Percentiles rank a stretch among this genome's conserved stretches.
Evolutionary conservation across 208 protist species (phyloP).

Genomic region (Trypanosoma congolense): DNA sequence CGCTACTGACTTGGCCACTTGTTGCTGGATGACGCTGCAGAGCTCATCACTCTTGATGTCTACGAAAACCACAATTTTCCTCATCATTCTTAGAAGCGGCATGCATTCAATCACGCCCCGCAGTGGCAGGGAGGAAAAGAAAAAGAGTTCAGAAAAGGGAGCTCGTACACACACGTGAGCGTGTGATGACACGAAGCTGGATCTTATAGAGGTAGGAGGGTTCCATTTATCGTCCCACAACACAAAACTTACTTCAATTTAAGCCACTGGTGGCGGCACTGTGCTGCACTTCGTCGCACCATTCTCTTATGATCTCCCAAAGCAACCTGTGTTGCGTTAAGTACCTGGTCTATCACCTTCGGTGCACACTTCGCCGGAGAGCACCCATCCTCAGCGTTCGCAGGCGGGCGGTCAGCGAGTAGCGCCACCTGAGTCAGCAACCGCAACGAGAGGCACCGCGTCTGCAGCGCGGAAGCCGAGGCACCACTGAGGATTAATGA

Average conservation of each 20-base stretch:
- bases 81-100: slow-evolving; percentile 6
- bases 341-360: slow-evolving; percentile 22
- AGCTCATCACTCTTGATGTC: slow-evolving; percentile 9
- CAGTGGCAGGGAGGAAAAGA: slow-evolving; percentile 9
- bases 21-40: slow-evolving; percentile 7
- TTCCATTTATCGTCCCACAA: not conserved
- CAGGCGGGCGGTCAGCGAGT: not conserved
- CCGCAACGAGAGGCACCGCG: slow-evolving; percentile 15
- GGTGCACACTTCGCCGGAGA: not conserved
- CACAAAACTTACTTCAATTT: slow-evolving; percentile 29
- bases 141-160: too few relatives aligned
- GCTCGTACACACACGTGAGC: too few relatives aligned
- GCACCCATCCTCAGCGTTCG: slow-evolving; percentile 6
- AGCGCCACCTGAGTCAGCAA: slow-evolving; percentile 16
- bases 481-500: slow-evolving; percentile 8
- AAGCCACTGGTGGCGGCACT: slow-evolving; percentile 58
- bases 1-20: slow-evolving; percentile 2
- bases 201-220: not conserved
- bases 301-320: slow-evolving; percentile 55
- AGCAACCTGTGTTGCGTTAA: slow-evolving; percentile 26
- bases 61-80: slow-evolving; percentile 24
- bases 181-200: too few relatives aligned
- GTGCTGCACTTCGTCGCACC: slow-evolving; percentile 48
- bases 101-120: slow-evolving; percentile 2
- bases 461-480: not conserved